These are phyloP conservation scores for Backusella tarrabulga DNA, from an alignment of 192 early-diverging fungal species.

Conservation along the genomic window DNA sequence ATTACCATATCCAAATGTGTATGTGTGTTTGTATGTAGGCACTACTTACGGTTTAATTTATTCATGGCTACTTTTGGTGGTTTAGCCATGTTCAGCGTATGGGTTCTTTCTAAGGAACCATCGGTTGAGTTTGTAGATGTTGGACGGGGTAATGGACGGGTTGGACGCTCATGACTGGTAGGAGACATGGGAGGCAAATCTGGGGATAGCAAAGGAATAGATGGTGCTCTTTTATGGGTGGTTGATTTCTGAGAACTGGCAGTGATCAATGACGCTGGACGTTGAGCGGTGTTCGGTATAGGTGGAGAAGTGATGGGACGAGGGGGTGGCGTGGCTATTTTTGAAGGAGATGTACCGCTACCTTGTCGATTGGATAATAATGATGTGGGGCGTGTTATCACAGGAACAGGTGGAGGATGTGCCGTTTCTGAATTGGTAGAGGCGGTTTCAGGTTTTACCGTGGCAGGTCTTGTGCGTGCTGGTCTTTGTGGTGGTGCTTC, in stretches of 20 bases:
- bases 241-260: neutral
- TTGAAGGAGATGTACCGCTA: neutral
- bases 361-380: slow-evolving; percentile 4
- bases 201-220: slow-evolving; percentile 31
- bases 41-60: neutral
- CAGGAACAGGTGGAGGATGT: slow-evolving; percentile 27
- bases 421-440: neutral
- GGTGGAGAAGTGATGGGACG: neutral
- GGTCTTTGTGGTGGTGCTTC: slow-evolving; percentile 27
- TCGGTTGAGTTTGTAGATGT: neutral
- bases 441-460: slow-evolving; percentile 14
- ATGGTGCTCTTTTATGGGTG: slow-evolving; percentile 10
- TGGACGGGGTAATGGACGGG: slow-evolving; percentile 25
- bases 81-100: neutral
- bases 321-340: neutral
- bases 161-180: slow-evolving; percentile 12
- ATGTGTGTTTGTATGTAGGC: neutral
- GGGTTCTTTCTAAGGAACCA: neutral
- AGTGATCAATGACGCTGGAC: neutral
- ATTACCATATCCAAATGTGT: no score
- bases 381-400: slow-evolving; percentile 30
- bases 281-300: neutral
- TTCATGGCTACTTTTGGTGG: slow-evolving; percentile 10
- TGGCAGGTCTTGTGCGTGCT: slow-evolving; percentile 25
- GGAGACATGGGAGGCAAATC: slow-evolving; percentile 7